phyloP scores from a whole-genome alignment of 2,329 filamentous ascomycete species.

The Coniosporium tulheliwenetii region DNA sequence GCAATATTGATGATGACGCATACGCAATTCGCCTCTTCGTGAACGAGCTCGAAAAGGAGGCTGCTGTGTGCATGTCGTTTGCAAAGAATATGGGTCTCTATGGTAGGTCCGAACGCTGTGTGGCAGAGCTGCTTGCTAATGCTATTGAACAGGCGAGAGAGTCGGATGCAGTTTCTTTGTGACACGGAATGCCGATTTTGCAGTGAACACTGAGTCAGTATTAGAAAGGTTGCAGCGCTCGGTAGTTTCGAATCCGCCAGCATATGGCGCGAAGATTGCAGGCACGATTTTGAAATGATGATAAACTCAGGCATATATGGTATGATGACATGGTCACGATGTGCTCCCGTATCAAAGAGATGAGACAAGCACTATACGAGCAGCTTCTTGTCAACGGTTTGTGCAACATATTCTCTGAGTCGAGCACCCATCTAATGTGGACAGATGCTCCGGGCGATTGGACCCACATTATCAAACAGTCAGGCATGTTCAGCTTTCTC shows the following conservation, averaged over 20 bases:
- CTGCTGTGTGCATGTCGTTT: constrained; percentile 43
- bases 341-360: constrained; percentile 18
- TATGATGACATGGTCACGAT: constrained; percentile 19
- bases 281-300: constrained; percentile 15
- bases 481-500: constrained; percentile 28
- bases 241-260: constrained; percentile 20
- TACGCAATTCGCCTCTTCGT: constrained; percentile 17
- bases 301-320: constrained; percentile 17
- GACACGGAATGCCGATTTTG: constrained; percentile 5
- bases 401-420: not conserved
- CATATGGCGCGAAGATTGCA: constrained; percentile 20
- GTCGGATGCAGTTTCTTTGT: constrained; percentile 17
- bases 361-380: constrained; percentile 19
- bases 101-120: constrained; percentile 3
- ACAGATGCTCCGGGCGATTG: constrained; percentile 20
- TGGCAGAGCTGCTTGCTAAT: not conserved
- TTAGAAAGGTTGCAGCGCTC: constrained; percentile 18
- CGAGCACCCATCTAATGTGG: not conserved
- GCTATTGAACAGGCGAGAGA: constrained; percentile 12
- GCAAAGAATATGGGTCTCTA: constrained; percentile 42
- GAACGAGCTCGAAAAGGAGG: constrained; percentile 26
- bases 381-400: constrained; percentile 9
- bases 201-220: constrained; percentile 11
- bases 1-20: constrained; percentile 14
- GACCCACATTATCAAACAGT: constrained; percentile 21